Evolutionary conservation across 768 basidiomycete genomes (phyloP).

Genomic region (Termitomyces sp.): DNA sequence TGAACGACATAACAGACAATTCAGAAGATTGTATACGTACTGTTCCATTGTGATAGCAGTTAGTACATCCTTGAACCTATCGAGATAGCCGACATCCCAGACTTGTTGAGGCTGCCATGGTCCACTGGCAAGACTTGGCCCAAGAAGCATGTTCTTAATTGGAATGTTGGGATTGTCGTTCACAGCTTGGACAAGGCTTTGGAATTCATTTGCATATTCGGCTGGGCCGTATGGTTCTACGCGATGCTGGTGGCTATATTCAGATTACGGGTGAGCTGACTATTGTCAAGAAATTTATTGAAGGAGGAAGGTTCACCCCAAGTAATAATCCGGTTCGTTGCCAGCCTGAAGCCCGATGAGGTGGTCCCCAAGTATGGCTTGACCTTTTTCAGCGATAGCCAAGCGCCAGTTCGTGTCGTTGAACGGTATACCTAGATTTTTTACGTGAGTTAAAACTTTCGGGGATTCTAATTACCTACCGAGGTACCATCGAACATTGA

Average conservation of each 20-base stretch:
- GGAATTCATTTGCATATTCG: conserved; percentile 52
- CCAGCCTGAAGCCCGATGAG: conserved; percentile 69
- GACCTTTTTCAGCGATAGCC: conserved; percentile 52
- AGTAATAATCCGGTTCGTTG: conserved; percentile 79
- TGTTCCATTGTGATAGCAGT: conserved; percentile 52
- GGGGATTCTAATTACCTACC: conserved; percentile 24
- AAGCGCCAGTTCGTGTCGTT: conserved; percentile 59
- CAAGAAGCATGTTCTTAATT: conserved; percentile 47
- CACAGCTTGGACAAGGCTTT: conserved; percentile 35
- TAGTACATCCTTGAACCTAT: conserved; percentile 37
- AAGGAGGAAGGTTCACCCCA: conserved; percentile 20
- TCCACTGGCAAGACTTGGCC: conserved; percentile 58
- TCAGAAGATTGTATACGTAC: conserved; percentile 26
- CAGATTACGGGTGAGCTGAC: not conserved
- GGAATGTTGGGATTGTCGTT: conserved; percentile 30
- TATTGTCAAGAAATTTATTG: not conserved
- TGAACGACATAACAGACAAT: not conserved
- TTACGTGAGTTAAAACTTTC: not conserved
- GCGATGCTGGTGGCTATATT: conserved; percentile 20
- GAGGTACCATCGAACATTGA: conserved; percentile 66
- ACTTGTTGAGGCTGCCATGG: conserved; percentile 45
- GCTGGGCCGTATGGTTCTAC: conserved; percentile 22
- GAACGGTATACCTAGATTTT: conserved; percentile 50
- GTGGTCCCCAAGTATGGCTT: conserved; percentile 59
- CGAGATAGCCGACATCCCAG: conserved; percentile 49